Base-by-base conservation (phyloP, 257 asterid genomes). In the Orobanche coerulescens region DNA sequence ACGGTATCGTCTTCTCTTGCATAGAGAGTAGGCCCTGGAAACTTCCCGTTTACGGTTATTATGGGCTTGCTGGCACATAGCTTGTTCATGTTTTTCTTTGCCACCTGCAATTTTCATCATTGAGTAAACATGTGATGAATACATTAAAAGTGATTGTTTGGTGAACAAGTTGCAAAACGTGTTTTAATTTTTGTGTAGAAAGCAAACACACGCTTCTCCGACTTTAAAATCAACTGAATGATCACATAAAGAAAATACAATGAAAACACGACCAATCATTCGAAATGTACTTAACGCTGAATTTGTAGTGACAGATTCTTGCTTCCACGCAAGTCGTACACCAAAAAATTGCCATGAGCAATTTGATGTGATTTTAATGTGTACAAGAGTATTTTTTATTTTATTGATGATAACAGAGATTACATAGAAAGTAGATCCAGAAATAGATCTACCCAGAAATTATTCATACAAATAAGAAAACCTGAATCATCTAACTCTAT, bases 1-100 rank as follows among this genome's bases (percentile, higher is more conserved):
- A 87, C 85, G 0, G 60, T 87, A 34, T 87, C 95, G 30, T 73
- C 94, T 70, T 87, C 95, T 72, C 86, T 75, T 1, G 95, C 86
- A 1, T 78, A 80, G 23, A 84, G 83, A 15, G 88, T 73, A 0
- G 94, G 95, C 68, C 95, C 95, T 10, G 95, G 95, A 36, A 80
- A 87, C 67, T 69, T 87, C 33, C 88, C 94, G 19, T 84, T 84
- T 47, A 87, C 90, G 7, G 72, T 61, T 53, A 87, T 69, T 8
- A 70, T 80, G 7, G 88, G 67, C 81, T 87, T 87, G 61, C 70
- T 78, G 14, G 76, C 69, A 23, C 90, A 87, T n/a, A 87, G 40
- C 72, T 72, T 73, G 7, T 81, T 80, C 18, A 46, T 26, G 51
- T 80, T 84, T 70, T 65, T 82, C 75, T 13, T 69, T 16, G 74